These are phyloP conservation scores for Leccinum broughii DNA, from an alignment of 768 basidiomycete species.

Conservation along the genomic window DNA sequence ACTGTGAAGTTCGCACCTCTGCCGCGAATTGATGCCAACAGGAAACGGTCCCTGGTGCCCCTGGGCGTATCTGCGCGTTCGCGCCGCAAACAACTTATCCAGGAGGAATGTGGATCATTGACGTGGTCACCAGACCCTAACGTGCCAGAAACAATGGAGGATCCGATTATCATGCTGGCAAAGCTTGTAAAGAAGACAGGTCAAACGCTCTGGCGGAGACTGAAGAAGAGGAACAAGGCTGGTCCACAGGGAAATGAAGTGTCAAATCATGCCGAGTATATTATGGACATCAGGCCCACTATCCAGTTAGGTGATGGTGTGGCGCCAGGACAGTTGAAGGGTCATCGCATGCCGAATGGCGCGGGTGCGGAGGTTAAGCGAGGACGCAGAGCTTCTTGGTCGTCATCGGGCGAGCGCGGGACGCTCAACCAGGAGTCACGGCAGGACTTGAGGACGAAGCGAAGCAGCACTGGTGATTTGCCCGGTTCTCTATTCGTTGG, in stretches of 20 bases:
- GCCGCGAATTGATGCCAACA: slow-evolving; percentile 45
- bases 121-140: slow-evolving; percentile 24
- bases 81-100: slow-evolving; percentile 24
- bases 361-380: slow-evolving; percentile 12
- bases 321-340: slow-evolving; percentile 4
- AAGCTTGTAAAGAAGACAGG: slow-evolving; percentile 49
- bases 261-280: slow-evolving; percentile 5
- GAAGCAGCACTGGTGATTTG: slow-evolving; percentile 29
- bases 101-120: slow-evolving; percentile 23
- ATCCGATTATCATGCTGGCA: slow-evolving; percentile 50
- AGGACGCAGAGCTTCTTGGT: slow-evolving; percentile 28
- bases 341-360: not conserved
- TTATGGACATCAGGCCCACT: slow-evolving; percentile 27
- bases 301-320: slow-evolving; percentile 21
- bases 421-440: slow-evolving; percentile 6
- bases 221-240: slow-evolving; percentile 39
- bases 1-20: slow-evolving; percentile 37
- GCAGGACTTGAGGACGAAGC: slow-evolving; percentile 4
- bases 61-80: slow-evolving; percentile 52
- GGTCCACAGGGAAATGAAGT: slow-evolving; percentile 13
- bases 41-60: slow-evolving; percentile 49
- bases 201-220: slow-evolving; percentile 44
- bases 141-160: slow-evolving; percentile 37
- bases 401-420: slow-evolving; percentile 24
- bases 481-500: not conserved